These are phyloP conservation scores for Aspergillus candidus DNA, from an alignment of 2,329 filamentous ascomycete species.

Conservation along the genomic window DNA sequence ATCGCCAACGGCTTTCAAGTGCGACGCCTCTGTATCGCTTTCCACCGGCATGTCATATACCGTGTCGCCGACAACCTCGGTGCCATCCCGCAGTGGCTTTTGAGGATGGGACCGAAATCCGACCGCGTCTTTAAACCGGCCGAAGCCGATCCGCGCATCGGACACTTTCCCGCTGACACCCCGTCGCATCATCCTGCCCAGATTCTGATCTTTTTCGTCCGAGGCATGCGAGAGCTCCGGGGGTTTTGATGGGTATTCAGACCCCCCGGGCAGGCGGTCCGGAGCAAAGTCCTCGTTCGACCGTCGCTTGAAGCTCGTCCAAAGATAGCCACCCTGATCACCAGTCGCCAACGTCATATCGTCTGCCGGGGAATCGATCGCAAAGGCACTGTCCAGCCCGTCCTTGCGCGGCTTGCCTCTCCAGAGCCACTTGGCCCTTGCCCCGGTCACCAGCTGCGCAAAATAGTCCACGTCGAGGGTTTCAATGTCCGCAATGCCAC, in stretches of 20 bases:
- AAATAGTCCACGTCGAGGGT: slow-evolving; percentile 85
- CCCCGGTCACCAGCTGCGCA: slow-evolving; percentile 68
- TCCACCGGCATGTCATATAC: slow-evolving; percentile 24
- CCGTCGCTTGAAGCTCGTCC: slow-evolving; percentile 37
- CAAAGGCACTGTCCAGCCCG: slow-evolving; percentile 26
- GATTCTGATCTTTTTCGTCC: slow-evolving; percentile 40
- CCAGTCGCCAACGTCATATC: slow-evolving; percentile 42
- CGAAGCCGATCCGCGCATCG: slow-evolving; percentile 75
- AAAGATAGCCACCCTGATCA: slow-evolving; percentile 42
- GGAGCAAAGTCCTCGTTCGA: slow-evolving; percentile 34
- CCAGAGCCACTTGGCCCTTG: slow-evolving; percentile 91
- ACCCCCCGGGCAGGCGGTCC: slow-evolving; percentile 24
- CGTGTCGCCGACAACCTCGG: slow-evolving; percentile 25
- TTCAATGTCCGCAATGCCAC: slow-evolving; percentile 85
- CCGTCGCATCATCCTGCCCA: slow-evolving; percentile 66
- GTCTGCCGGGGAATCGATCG: slow-evolving; percentile 27
- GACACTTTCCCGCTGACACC: slow-evolving; percentile 72
- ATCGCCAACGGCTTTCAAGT: slow-evolving; percentile 10
- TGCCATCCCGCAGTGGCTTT: slow-evolving; percentile 31
- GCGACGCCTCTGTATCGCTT: slow-evolving; percentile 21
- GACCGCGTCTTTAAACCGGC: slow-evolving; percentile 79
- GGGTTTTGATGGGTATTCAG: slow-evolving; percentile 27
- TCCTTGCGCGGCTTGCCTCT: slow-evolving; percentile 75
- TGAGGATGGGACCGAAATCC: slow-evolving; percentile 46
- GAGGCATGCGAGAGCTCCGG: slow-evolving; percentile 20